Percentiles rank a stretch among this genome's conserved stretches.
These are phyloP conservation scores for Penicillium antarcticum DNA, from an alignment of 495 filamentous ascomycete species.

Conservation along the genomic window DNA sequence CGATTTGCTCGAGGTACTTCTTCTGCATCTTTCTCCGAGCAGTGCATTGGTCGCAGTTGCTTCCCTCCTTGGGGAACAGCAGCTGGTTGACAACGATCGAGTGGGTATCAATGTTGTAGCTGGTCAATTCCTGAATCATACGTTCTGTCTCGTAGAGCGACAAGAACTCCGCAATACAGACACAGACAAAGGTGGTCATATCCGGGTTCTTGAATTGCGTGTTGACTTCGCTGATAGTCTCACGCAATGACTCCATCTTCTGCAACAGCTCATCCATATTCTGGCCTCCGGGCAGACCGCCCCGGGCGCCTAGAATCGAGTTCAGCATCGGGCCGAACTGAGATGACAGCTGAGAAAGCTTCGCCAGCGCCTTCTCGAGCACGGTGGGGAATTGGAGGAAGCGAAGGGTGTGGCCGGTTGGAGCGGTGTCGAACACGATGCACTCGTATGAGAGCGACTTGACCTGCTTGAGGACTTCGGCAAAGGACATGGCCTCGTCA, in stretches of 20 bases:
- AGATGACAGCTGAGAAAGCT: conserved; percentile 86
- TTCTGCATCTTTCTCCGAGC: conserved; percentile 97
- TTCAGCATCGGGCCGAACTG: conserved; percentile 97
- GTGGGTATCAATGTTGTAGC: conserved; percentile 94
- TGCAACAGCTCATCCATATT: conserved; percentile 86
- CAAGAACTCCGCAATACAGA: conserved; percentile 97
- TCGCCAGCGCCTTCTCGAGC: conserved; percentile 95
- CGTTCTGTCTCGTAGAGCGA: conserved; percentile 98
- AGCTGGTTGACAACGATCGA: conserved; percentile 98
- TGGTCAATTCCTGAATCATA: conserved; percentile 97
- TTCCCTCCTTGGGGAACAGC: conserved; percentile 83
- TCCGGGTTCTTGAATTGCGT: conserved; percentile 95
- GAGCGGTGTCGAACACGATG: conserved; percentile 98
- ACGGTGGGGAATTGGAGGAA: conserved; percentile 99
- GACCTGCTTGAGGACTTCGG: conserved; percentile 98
- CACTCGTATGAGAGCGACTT: conserved; percentile 98
- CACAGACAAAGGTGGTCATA: conserved; percentile 96
- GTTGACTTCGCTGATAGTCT: conserved; percentile 94
- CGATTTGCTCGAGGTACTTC: conserved; percentile 98
- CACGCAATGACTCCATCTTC: conserved; percentile 89
- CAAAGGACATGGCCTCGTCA: conserved; percentile 99
- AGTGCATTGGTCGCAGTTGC: conserved; percentile 91
- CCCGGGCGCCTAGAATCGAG: conserved; percentile 77
- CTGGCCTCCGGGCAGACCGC: conserved; percentile 85
- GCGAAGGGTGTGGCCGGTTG: conserved; percentile 97